Conservation (phyloP, 305 asterid genomes). For the Fraxinus nigra region DNA sequence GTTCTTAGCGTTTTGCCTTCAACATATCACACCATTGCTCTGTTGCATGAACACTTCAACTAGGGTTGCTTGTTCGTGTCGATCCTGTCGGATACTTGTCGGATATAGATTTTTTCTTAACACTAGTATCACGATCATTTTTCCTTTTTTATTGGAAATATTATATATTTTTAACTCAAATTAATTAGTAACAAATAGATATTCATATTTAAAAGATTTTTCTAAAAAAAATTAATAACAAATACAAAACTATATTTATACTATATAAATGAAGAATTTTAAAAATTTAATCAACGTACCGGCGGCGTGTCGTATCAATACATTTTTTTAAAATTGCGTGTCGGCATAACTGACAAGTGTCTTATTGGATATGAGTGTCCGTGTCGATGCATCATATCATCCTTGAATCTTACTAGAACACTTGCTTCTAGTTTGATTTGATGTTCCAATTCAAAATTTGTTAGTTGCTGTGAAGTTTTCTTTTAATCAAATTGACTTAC, state of each 20-base stretch:
- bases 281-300: not conserved
- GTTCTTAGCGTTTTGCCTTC: not conserved
- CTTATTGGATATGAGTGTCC: not conserved
- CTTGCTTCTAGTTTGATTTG: not conserved
- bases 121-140: not conserved
- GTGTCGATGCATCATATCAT: not conserved
- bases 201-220: not conserved
- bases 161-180: not conserved
- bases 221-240: too few species aligned
- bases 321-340: not conserved
- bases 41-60: not conserved
- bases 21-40: not conserved
- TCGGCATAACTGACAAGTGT: not conserved
- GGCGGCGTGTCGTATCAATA: too few species aligned
- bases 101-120: not conserved
- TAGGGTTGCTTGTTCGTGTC: not conserved
- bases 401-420: not conserved
- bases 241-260: too few species aligned
- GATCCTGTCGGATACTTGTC: not conserved
- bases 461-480: conserved; percentile 3
- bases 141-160: not conserved
- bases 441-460: not conserved
- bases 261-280: too few species aligned
- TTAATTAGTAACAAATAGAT: not conserved
- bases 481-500: not conserved